Evolutionary conservation across 192 early-diverging fungal species (phyloP), one percentile per base, ranked within the genome.

Genomic region (Podila minutissima): DNA sequence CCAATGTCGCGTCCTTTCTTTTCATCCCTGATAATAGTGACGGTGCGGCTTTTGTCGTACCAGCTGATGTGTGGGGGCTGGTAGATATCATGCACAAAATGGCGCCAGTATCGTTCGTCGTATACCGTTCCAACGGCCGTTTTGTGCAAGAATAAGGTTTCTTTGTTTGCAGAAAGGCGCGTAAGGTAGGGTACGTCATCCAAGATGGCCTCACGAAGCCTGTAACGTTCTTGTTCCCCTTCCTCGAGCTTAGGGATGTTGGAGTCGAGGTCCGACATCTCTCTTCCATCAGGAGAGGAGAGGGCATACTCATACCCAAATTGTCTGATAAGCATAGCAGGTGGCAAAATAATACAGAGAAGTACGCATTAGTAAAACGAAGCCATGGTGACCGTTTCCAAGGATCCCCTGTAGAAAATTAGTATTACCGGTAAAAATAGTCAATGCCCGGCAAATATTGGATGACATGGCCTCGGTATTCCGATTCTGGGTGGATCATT

Each of bases 401-500:
- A 41, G 1, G 9, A 12, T 41, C 38, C 0, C 38, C 38, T 63
- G 35, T 15, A 63, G 35, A 32, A 37, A 0, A 17, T n/a, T 29
- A n/a, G 35, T 19, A 33, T 35, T 35, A 73, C 72, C 73, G 53
- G 33, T 82, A 82, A 26, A 74, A 82, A 31, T 82, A 67, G 0
- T 66, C 66, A 41, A 82, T 74, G 0, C 66, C 71, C 15, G 67
- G 62, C 32, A 82, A 74, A 41, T 64, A 32, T 35, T 74, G 72
- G 0, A 73, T 20, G 22, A 59, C 55, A 51, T 76, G 65, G 10
- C 74, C 74, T 38, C 68, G 61, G n/a, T 67, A 41, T 9, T 76
- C 74, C 20, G 74, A 76, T n/a, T 69, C 74, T 4, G 74, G 74
- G 26, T 76, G 74, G 24, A 76, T 76, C 74, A 76, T 76, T 26